Evolutionary conservation across 2,329 filamentous ascomycete genomes (phyloP).

Genomic region (Allantophomopsis lycopodina): DNA sequence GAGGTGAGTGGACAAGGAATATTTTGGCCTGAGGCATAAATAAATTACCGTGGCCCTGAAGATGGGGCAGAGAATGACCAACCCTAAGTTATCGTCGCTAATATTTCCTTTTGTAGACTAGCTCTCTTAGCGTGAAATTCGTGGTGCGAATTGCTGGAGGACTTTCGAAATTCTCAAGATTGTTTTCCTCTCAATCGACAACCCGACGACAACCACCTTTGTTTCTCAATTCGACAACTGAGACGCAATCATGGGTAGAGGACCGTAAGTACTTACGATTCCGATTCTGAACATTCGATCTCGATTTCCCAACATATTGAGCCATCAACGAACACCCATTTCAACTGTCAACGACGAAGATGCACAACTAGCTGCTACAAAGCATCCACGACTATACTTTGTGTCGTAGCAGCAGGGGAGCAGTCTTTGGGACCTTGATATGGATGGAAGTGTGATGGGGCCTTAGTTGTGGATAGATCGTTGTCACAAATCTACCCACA

Average conservation of each 20-base stretch:
- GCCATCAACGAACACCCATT: not conserved
- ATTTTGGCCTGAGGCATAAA: too few relatives aligned
- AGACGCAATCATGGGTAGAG: conserved; percentile 31
- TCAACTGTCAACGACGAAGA: not conserved
- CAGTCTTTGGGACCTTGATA: conserved; percentile 53
- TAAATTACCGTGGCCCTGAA: too few relatives aligned
- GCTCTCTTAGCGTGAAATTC: too few relatives aligned
- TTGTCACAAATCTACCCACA: too few relatives aligned
- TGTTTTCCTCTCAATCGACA: too few relatives aligned
- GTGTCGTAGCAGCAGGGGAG: conserved; percentile 6
- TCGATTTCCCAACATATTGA: not conserved
- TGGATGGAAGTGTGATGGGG: conserved; percentile 38
- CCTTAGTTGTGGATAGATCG: conserved; percentile 8
- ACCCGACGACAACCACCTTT: conserved; percentile 5
- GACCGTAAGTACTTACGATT: conserved; percentile 19
- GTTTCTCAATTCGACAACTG: conserved; percentile 7
- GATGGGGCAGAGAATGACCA: too few relatives aligned
- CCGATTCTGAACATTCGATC: not conserved
- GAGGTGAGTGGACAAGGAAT: too few relatives aligned
- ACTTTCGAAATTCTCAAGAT: too few relatives aligned
- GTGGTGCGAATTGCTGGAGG: too few relatives aligned
- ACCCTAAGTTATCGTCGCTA: too few relatives aligned
- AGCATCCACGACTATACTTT: not conserved
- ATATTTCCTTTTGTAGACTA: too few relatives aligned
- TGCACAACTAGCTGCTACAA: not conserved